Evolutionary conservation across 441 rosid species (phyloP).

Genomic region (Gossypium trilobum): DNA sequence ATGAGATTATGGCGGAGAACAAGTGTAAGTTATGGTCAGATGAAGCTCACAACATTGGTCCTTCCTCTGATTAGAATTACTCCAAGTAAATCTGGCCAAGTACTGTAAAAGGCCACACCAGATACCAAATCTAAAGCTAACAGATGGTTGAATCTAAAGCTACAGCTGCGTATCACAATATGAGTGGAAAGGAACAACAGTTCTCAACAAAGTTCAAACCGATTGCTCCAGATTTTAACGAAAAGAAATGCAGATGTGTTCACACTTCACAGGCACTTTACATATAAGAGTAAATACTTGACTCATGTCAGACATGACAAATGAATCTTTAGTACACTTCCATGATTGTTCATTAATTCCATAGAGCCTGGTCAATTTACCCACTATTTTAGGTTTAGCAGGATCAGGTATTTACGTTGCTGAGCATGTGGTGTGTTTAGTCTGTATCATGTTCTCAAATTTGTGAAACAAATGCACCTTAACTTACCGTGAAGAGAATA

Average conservation of each 20-base stretch:
- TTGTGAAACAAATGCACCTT: constrained; percentile 5
- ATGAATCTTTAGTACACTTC: not conserved
- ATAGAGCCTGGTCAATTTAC: not conserved
- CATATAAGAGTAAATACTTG: not conserved
- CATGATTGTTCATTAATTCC: not conserved
- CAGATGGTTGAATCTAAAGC: not conserved
- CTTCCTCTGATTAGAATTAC: not conserved
- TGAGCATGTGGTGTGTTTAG: not conserved
- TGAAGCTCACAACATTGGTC: not conserved
- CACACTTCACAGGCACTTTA: not conserved
- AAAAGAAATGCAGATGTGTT: not conserved
- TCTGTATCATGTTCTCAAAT: not conserved
- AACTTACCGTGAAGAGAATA: not conserved
- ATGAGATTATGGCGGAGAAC: not conserved
- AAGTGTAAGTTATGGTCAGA: not conserved
- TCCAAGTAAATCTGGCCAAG: not conserved
- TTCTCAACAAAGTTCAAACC: not conserved
- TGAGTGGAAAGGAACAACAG: not conserved
- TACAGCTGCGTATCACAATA: not conserved
- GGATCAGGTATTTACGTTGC: not conserved
- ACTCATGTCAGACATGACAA: not conserved
- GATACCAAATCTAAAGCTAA: not conserved
- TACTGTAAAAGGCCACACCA: not conserved
- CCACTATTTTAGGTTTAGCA: not conserved
- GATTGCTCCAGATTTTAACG: not conserved